Evolutionary conservation across 371 early-diverging fungal genomes (phyloP).

Genomic region (Batrachochytrium dendrobatidis): DNA sequence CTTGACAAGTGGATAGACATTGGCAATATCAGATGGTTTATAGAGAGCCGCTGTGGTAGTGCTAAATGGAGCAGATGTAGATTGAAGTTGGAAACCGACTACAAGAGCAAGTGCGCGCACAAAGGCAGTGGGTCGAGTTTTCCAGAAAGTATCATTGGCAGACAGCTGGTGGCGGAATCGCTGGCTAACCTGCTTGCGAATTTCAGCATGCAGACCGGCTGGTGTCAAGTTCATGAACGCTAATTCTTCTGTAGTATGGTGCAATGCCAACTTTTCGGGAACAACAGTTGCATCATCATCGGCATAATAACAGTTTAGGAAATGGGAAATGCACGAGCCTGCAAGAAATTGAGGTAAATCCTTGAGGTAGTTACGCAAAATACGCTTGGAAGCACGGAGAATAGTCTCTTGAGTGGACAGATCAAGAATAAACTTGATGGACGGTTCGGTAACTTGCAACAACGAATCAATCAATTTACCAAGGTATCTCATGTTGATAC

Average conservation of each 20-base stretch:
- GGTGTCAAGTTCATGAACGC: constrained; percentile 41
- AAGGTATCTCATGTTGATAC: constrained; percentile 94
- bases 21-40: constrained; percentile 61
- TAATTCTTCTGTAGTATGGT: no score
- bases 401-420: constrained; percentile 72
- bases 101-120: constrained; percentile 77
- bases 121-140: constrained; percentile 56
- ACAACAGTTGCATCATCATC: constrained; percentile 6
- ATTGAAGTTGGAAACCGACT: constrained; percentile 74
- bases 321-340: constrained; percentile 64
- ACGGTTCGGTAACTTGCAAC: constrained; percentile 36
- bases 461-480: constrained; percentile 64
- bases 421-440: background rate
- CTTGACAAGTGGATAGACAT: constrained; percentile 76
- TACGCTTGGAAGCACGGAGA: constrained; percentile 73
- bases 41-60: constrained; percentile 38
- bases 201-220: constrained; percentile 39
- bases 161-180: constrained; percentile 65
- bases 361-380: constrained; percentile 63
- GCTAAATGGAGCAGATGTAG: constrained; percentile 61
- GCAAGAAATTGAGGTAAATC: constrained; percentile 48
- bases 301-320: constrained; percentile 76
- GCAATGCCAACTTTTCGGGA: no score
- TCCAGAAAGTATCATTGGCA: constrained; percentile 38
- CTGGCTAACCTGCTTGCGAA: constrained; percentile 54